Conservation (phyloP, 2,329 filamentous ascomycete genomes). For the Colletotrichum sp. region DNA sequence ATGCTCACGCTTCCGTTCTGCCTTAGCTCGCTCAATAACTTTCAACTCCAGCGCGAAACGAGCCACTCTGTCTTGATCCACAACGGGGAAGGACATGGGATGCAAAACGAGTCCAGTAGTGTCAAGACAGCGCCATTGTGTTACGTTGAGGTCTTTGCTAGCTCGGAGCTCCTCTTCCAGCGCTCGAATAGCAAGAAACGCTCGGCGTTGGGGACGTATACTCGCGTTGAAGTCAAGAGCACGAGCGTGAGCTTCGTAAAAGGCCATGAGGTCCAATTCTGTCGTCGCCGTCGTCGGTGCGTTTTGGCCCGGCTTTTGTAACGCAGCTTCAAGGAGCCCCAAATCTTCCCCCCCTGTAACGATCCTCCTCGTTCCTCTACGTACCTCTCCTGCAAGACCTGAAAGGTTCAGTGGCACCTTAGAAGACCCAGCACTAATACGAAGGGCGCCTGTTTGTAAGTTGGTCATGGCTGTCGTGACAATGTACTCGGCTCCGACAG, state of each 20-base stretch:
- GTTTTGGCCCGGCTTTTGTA: background rate
- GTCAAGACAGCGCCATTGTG: too few relatives aligned
- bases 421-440: background rate
- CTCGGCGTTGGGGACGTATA: background rate
- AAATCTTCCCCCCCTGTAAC: background rate
- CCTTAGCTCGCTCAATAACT: too few relatives aligned
- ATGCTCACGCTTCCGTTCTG: too few relatives aligned
- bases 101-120: too few relatives aligned
- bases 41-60: too few relatives aligned
- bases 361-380: background rate
- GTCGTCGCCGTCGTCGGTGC: too few relatives aligned
- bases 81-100: too few relatives aligned
- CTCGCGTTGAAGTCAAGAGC: background rate
- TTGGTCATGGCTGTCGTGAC: background rate
- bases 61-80: too few relatives aligned
- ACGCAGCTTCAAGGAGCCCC: rapidly evolving
- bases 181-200: background rate
- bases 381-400: background rate
- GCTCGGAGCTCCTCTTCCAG: too few relatives aligned
- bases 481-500: background rate
- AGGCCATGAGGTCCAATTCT: background rate
- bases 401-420: background rate
- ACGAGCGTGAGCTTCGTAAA: background rate
- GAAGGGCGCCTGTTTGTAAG: background rate
- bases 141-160: too few relatives aligned